A percentile compares a stretch with the other conserved stretches of the same genome.
Conservation (phyloP, 2,329 filamentous ascomycete species). For the Gyromitra esculenta region DNA sequence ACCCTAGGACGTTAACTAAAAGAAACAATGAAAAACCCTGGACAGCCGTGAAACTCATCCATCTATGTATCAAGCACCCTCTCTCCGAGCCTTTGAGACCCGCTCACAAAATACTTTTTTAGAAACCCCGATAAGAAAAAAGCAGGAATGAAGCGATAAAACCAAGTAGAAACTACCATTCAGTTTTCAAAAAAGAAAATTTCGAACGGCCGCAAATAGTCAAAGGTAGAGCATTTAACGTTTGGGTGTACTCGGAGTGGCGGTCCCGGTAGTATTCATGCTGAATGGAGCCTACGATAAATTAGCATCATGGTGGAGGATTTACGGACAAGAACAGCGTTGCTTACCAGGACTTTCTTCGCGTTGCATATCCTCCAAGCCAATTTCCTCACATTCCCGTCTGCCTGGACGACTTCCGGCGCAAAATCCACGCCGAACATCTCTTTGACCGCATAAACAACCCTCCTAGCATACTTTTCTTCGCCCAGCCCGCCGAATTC, state of each 20-base stretch:
- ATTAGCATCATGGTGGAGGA: constrained; percentile 9
- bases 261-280: constrained; percentile 49
- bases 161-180: constrained; percentile 6
- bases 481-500: constrained; percentile 86
- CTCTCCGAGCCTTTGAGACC: neutral
- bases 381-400: constrained; percentile 88
- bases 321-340: neutral
- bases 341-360: constrained; percentile 87
- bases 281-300: constrained; percentile 51
- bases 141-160: constrained; percentile 18
- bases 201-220: constrained; percentile 1
- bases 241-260: constrained; percentile 40
- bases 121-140: constrained; percentile 20
- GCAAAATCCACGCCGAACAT: constrained; percentile 98
- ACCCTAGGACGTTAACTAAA: constrained; percentile 5
- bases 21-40: constrained; percentile 17
- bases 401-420: constrained; percentile 87
- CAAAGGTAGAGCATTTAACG: constrained; percentile 18
- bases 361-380: constrained; percentile 96
- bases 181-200: constrained; percentile 24
- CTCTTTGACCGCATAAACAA: constrained; percentile 92
- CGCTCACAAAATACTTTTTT: constrained; percentile 12
- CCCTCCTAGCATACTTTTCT: constrained; percentile 85
- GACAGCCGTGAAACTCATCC: constrained; percentile 33
- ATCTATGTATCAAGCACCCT: constrained; percentile 27